Conservation (phyloP, 352 stramenopile species). For the Phytophthora colocasiae region DNA sequence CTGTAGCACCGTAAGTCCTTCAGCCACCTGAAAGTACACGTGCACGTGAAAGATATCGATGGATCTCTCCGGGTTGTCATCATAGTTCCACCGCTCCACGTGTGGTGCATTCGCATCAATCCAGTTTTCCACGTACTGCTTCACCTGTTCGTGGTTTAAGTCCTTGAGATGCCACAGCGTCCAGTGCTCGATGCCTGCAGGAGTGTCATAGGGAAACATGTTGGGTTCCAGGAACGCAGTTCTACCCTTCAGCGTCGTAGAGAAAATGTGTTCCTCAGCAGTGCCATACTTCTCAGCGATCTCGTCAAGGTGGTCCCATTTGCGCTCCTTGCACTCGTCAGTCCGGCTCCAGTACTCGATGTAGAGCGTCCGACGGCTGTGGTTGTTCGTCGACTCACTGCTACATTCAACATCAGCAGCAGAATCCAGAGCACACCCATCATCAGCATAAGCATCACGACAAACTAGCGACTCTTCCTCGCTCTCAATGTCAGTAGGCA, state of each 20-base stretch:
- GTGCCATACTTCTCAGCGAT: conserved; percentile 79
- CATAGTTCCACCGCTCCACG: conserved; percentile 86
- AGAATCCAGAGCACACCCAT: conserved; percentile 36
- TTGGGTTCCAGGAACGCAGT: conserved; percentile 87
- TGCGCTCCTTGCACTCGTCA: conserved; percentile 89
- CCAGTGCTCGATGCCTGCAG: conserved; percentile 89
- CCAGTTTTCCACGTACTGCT: conserved; percentile 91
- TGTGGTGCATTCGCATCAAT: conserved; percentile 87
- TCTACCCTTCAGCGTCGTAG: conserved; percentile 82
- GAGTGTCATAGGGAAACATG: conserved; percentile 92
- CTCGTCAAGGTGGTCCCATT: conserved; percentile 89
- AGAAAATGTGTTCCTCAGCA: conserved; percentile 86
- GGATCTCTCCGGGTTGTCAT: conserved; percentile 89
- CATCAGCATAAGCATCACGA: conserved; percentile 34
- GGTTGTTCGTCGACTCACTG: conserved; percentile 22
- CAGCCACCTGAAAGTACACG: conserved; percentile 85
- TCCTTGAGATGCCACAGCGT: conserved; percentile 87
- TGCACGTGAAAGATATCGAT: conserved; percentile 93
- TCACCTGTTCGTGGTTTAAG: conserved; percentile 80
- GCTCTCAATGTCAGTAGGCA: conserved; percentile 46
- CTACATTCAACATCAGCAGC: conserved; percentile 73
- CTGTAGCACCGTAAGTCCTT: conserved; percentile 62
- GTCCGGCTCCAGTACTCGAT: conserved; percentile 91
- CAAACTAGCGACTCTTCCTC: conserved; percentile 22
- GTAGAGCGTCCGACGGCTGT: conserved; percentile 81